Conservation (phyloP, 2,329 filamentous ascomycete genomes). For the Scopulariopsis brevicaulis region DNA sequence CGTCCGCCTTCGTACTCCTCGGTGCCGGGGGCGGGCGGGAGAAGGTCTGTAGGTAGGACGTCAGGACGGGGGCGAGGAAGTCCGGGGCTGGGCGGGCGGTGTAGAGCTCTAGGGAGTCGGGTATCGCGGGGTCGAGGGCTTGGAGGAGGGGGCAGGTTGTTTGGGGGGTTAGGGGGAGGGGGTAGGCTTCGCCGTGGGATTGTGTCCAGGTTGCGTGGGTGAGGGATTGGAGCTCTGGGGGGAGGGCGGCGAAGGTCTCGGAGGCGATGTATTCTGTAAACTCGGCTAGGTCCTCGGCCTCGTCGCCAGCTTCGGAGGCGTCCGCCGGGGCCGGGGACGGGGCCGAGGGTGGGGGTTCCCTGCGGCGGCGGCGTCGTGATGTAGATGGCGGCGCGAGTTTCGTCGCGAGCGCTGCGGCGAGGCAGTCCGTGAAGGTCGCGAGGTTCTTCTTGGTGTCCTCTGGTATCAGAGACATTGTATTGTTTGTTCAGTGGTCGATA, state of each 20-base stretch:
- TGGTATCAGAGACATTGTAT: background rate
- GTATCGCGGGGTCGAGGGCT: slow-evolving; percentile 19
- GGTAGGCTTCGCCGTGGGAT: slow-evolving; percentile 16
- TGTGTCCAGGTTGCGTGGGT: slow-evolving; percentile 41
- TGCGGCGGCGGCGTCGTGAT: slow-evolving; percentile 27
- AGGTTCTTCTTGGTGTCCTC: slow-evolving; percentile 13
- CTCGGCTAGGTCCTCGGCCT: slow-evolving; percentile 61
- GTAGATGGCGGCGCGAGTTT: slow-evolving; percentile 34
- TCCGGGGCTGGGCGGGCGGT: slow-evolving; percentile 16
- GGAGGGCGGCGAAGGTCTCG: slow-evolving; percentile 57
- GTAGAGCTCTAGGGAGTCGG: slow-evolving; percentile 13
- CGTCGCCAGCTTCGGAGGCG: slow-evolving; percentile 6
- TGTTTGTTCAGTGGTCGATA: background rate
- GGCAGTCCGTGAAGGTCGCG: slow-evolving; percentile 60
- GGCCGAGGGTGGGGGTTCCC: background rate
- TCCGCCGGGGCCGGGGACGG: slow-evolving; percentile 10
- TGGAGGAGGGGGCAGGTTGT: slow-evolving; percentile 28
- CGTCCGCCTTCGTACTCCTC: slow-evolving; percentile 30
- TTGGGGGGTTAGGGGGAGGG: slow-evolving; percentile 18
- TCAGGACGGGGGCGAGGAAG: slow-evolving; percentile 54
- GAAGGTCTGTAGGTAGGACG: slow-evolving; percentile 33
- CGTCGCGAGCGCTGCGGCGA: slow-evolving; percentile 58
- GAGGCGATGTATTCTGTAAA: slow-evolving; percentile 71
- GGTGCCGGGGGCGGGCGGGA: slow-evolving; percentile 42
- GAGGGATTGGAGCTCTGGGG: slow-evolving; percentile 46